These are phyloP conservation scores for Atkinsonella texensis DNA, from an alignment of 2,329 filamentous ascomycete species.

Conservation along the genomic window DNA sequence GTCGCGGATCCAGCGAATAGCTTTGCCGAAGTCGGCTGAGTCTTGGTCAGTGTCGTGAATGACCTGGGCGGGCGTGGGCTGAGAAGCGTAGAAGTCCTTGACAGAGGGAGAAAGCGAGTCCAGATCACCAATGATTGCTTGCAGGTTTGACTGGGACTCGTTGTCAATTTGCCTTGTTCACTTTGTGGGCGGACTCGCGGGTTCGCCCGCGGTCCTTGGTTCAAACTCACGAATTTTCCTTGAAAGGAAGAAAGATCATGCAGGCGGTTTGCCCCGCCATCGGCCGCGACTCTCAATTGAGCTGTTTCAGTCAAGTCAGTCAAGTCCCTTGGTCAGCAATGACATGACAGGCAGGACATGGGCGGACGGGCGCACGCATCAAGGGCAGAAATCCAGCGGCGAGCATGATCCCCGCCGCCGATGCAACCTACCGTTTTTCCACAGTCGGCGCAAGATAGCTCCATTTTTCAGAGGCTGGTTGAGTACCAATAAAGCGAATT, in stretches of 20 bases:
- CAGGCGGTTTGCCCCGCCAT: slow-evolving; percentile 81
- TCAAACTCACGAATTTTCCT: slow-evolving; percentile 28
- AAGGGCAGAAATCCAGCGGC: too few species aligned
- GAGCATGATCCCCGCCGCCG: background rate
- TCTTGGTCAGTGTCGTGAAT: slow-evolving; percentile 69
- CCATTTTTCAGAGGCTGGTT: slow-evolving; percentile 39
- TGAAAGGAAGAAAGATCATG: slow-evolving; percentile 31
- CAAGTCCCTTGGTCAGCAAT: background rate
- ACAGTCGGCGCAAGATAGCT: slow-evolving; percentile 34
- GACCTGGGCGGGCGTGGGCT: slow-evolving; percentile 40
- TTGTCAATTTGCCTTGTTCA: background rate
- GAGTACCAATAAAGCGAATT: slow-evolving; percentile 36
- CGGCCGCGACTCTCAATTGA: slow-evolving; percentile 63
- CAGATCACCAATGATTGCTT: slow-evolving; percentile 77
- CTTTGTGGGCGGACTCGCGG: background rate
- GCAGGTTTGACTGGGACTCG: slow-evolving; percentile 39
- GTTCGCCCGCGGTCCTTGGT: background rate
- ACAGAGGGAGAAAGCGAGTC: slow-evolving; percentile 63
- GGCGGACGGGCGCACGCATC: too few species aligned
- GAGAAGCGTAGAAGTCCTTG: slow-evolving; percentile 51
- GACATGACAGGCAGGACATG: too few species aligned
- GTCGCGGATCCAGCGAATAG: slow-evolving; percentile 45
- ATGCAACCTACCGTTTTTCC: slow-evolving; percentile 32
- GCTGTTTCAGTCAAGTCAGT: slow-evolving; percentile 30
- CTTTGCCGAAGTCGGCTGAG: slow-evolving; percentile 86